phyloP scores from a whole-genome alignment of 2,329 filamentous ascomycete species.

The Aulographum hederae region DNA sequence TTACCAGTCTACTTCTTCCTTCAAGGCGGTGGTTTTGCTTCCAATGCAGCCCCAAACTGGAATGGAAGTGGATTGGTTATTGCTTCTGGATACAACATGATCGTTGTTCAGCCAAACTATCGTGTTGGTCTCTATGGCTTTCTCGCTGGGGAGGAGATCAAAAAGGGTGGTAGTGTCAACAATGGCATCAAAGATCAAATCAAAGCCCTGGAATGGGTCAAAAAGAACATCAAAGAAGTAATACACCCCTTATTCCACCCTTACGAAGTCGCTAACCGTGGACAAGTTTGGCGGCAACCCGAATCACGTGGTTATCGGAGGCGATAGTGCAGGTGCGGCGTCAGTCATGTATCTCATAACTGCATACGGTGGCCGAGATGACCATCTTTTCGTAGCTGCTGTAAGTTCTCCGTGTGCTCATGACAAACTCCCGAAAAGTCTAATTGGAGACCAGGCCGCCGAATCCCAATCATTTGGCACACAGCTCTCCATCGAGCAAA shows the following conservation, averaged over 20 bases:
- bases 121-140: slow-evolving; percentile 32
- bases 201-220: slow-evolving; percentile 10
- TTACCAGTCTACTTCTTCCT: slow-evolving; percentile 2
- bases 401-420: too few relatives aligned
- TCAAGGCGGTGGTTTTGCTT: slow-evolving; percentile 2
- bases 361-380: slow-evolving; percentile 29
- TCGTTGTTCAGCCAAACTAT: slow-evolving; percentile 20
- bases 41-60: slow-evolving; percentile 7
- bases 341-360: slow-evolving; percentile 62
- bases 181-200: slow-evolving; percentile 27
- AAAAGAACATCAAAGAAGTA: slow-evolving; percentile 6
- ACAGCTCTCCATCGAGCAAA: slow-evolving; percentile 27
- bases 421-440: too few relatives aligned
- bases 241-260: slow-evolving; percentile 8
- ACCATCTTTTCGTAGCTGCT: slow-evolving; percentile 32
- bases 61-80: not conserved
- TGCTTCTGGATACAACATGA: not conserved
- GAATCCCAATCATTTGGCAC: slow-evolving; percentile 35
- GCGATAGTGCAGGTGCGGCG: slow-evolving; percentile 39
- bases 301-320: slow-evolving; percentile 63
- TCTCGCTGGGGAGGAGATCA: slow-evolving; percentile 22
- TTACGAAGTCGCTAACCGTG: not conserved
- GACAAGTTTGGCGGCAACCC: slow-evolving; percentile 27
- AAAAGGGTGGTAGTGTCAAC: slow-evolving; percentile 17
- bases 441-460: too few relatives aligned